Conservation (phyloP, 2,329 filamentous ascomycete genomes). For the Beauveria asiatica region DNA sequence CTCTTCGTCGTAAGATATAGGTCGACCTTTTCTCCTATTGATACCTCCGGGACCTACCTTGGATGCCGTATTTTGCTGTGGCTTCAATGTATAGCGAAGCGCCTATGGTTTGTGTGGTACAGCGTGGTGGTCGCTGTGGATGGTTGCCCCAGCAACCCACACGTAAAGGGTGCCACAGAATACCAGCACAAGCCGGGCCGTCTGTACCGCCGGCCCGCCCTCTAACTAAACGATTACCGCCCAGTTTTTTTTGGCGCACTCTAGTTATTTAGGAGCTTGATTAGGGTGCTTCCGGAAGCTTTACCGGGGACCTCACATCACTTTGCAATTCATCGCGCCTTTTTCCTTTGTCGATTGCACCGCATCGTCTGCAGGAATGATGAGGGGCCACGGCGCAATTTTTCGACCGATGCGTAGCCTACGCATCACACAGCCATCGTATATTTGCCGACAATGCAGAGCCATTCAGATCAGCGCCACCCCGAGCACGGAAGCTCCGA, state of each 20-base stretch:
- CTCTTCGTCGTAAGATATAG: not conserved
- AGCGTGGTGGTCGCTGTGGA: not conserved
- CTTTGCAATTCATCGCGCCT: not conserved
- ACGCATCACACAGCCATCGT: constrained; percentile 22
- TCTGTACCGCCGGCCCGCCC: constrained; percentile 7
- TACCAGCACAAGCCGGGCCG: not conserved
- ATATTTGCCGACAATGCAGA: constrained; percentile 48
- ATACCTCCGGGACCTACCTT: constrained; percentile 9
- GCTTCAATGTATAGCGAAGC: not conserved
- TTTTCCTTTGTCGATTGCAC: not conserved
- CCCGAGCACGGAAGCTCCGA: constrained; percentile 47
- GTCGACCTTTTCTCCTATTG: not conserved
- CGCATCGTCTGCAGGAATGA: constrained; percentile 2
- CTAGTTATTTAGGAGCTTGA: not conserved
- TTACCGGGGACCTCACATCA: constrained; percentile 2
- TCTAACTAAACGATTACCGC: not conserved
- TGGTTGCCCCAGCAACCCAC: constrained; percentile 8
- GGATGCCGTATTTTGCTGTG: constrained; percentile 10
- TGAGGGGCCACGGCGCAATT: constrained; percentile 37
- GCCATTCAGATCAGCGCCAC: constrained; percentile 55
- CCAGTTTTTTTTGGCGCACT: not conserved
- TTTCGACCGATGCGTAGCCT: constrained; percentile 26
- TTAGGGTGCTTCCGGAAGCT: constrained; percentile 6
- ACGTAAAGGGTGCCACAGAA: not conserved
- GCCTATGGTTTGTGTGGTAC: constrained; percentile 1